Percentiles rank a stretch among this genome's conserved stretches.
phyloP scores from a whole-genome alignment of 768 basidiomycete genomes.

The Asterophora parasitica region DNA sequence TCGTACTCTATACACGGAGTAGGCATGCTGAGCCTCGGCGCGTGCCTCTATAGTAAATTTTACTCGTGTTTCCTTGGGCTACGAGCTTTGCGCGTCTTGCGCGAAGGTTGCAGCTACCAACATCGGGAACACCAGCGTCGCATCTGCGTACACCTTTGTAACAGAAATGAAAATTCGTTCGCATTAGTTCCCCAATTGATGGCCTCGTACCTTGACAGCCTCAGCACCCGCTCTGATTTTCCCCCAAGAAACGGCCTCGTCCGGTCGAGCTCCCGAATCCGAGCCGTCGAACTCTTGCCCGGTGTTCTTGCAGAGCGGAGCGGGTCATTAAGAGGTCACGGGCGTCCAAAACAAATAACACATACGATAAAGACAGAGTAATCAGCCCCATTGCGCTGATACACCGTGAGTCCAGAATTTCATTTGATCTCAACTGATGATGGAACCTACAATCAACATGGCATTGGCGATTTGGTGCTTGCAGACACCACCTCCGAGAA shows the following conservation, averaged over 20 bases:
- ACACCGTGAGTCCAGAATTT: slow-evolving; percentile 6
- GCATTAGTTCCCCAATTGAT: not conserved
- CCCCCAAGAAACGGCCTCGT: slow-evolving; percentile 98
- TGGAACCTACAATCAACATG: slow-evolving; percentile 82
- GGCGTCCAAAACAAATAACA: slow-evolving; percentile 2
- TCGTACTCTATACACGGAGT: slow-evolving; percentile 3
- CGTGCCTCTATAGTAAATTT: not conserved
- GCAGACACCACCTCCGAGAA: slow-evolving; percentile 96
- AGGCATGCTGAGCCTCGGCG: not conserved
- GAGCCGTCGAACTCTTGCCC: slow-evolving; percentile 99
- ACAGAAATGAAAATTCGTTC: slow-evolving; percentile 7
- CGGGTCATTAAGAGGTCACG: slow-evolving; percentile 1
- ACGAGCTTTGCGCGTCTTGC: slow-evolving; percentile 24
- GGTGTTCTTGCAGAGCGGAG: slow-evolving; percentile 63
- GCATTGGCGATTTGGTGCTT: slow-evolving; percentile 99
- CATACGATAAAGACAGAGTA: slow-evolving; percentile 92
- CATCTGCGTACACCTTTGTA: slow-evolving; percentile 82
- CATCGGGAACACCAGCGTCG: slow-evolving; percentile 93
- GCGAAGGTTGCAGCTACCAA: slow-evolving; percentile 95
- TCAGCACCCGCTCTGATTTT: slow-evolving; percentile 88
- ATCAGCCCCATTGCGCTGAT: slow-evolving; percentile 94
- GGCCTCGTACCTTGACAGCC: slow-evolving; percentile 64
- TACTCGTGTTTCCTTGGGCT: not conserved
- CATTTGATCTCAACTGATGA: not conserved
- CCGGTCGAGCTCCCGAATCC: slow-evolving; percentile 93